Percentiles rank a stretch among this genome's conserved stretches.
phyloP scores from a whole-genome alignment of 371 early-diverging fungal genomes.

The Fennellomyces sp. region DNA sequence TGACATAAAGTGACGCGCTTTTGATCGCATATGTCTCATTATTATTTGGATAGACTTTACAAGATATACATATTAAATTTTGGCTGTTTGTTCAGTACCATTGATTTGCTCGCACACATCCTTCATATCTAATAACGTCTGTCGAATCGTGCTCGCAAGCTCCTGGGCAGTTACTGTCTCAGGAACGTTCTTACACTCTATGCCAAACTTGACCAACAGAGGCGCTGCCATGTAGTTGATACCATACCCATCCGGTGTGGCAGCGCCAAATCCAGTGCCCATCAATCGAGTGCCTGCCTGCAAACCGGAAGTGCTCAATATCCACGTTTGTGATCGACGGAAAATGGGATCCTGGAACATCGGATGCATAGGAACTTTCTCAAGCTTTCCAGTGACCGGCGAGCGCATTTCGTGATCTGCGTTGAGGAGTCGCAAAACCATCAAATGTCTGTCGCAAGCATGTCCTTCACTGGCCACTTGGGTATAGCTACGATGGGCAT shows the following conservation, averaged over 20 bases:
- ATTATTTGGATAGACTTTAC: too few relatives aligned
- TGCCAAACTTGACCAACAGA: conserved; percentile 74
- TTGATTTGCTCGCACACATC: conserved; percentile 41
- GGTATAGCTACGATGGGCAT: conserved; percentile 68
- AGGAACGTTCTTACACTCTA: conserved; percentile 72
- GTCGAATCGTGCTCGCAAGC: conserved; percentile 50
- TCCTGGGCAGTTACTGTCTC: conserved; percentile 44
- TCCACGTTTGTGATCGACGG: conserved; percentile 65
- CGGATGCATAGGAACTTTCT: conserved; percentile 46
- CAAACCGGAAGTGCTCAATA: conserved; percentile 79
- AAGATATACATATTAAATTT: too few relatives aligned
- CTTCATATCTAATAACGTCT: conserved; percentile 60
- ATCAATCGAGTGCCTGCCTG: conserved; percentile 71
- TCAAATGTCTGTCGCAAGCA: conserved; percentile 85
- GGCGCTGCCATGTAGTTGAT: conserved; percentile 84
- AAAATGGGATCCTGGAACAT: conserved; percentile 79
- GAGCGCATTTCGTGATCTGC: conserved; percentile 27
- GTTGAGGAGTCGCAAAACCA: conserved; percentile 72
- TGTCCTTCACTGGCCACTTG: conserved; percentile 70
- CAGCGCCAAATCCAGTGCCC: conserved; percentile 82
- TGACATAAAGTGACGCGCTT: too few relatives aligned
- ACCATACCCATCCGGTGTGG: conserved; percentile 84
- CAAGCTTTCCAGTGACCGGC: conserved; percentile 20
- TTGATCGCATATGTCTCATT: too few relatives aligned
- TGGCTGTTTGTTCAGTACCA: too few relatives aligned